Evolutionary conservation across 352 stramenopile genomes (phyloP).

Genomic region (Plasmopara muralis): DNA sequence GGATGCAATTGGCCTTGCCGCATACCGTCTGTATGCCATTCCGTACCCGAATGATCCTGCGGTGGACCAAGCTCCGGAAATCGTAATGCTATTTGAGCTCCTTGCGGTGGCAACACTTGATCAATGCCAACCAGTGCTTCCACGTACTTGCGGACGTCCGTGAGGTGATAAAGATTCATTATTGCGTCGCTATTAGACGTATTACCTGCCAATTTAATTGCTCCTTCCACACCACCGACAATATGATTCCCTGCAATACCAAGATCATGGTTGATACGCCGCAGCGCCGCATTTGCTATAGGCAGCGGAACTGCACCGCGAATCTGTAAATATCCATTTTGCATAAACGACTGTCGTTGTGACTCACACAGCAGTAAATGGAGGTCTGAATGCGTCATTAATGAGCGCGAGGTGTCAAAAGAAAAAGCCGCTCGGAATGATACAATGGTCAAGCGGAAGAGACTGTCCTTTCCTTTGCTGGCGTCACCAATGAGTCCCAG

Average conservation of each 20-base stretch:
- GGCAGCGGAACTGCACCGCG: slow-evolving; percentile 46
- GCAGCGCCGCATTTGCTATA: slow-evolving; percentile 47
- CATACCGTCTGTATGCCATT: slow-evolving; percentile 84
- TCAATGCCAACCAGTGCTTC: slow-evolving; percentile 49
- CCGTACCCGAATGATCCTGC: slow-evolving; percentile 52
- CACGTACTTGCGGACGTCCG: slow-evolving; percentile 46
- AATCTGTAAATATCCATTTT: slow-evolving; percentile 68
- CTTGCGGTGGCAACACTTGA: slow-evolving; percentile 39
- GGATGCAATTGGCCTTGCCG: slow-evolving; percentile 62
- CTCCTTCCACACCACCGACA: slow-evolving; percentile 63
- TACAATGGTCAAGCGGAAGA: slow-evolving; percentile 46
- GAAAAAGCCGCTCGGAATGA: slow-evolving; percentile 42
- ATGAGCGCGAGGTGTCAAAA: slow-evolving; percentile 32
- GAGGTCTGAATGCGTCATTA: slow-evolving; percentile 10
- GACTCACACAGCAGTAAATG: slow-evolving; percentile 43
- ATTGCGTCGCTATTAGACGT: slow-evolving; percentile 64
- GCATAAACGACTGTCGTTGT: slow-evolving; percentile 59
- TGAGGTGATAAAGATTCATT: slow-evolving; percentile 49
- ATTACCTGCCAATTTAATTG: slow-evolving; percentile 59
- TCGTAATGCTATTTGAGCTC: slow-evolving; percentile 62
- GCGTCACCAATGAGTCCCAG: slow-evolving; percentile 46
- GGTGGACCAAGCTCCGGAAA: slow-evolving; percentile 64
- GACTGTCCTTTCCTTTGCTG: slow-evolving; percentile 28
- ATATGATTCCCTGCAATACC: slow-evolving; percentile 62
- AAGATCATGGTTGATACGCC: slow-evolving; percentile 74